Base-by-base conservation (phyloP, 352 stramenopile species). In the Pythium sukuiense region DNA sequence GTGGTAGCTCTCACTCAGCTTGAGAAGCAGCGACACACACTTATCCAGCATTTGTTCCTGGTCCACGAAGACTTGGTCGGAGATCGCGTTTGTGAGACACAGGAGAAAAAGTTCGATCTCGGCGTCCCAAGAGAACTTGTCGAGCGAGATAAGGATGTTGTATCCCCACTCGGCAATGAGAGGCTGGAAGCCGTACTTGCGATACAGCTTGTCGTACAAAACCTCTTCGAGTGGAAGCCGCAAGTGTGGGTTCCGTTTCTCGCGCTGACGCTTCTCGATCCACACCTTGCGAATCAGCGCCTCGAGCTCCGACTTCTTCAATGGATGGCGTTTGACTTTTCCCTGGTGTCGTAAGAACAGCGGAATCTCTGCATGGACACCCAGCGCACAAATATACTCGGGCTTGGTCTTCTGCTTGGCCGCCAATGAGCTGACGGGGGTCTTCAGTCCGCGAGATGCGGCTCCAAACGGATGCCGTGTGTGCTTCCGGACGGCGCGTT, bases 131-230 rank as follows among this genome's bases (percentile, higher is more conserved):
- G 69, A 75, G 50, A 82, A 92, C 45, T 70, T 61, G 53, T 90
- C 83, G 18, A 92, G 74, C 2, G 79, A 81, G 3, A 92, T 39
- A 3, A 94, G 57, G n/a, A 92, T 76, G 65, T 92, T 94, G 70
- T 94, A 94, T n/a, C 85, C 85, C 84, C 84, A 94, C 69, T 94
- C 83, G 3, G 86, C 86, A 35, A 94, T 87, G 24, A 92, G 66
- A 1, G 86, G 82, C 69, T 94, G 83, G 63, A 92, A 92, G 2
- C 83, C 84, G 62, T 89, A 92, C 66, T 91, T 91, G 50, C 81
- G 81, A 55, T 92, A 75, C 50, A 94, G 72, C 50, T 88, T 87
- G 50, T 94, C 85, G 60, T 88, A 92, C 46, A 94, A 29, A 0
- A 89, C 75, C 11, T 92, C 77, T 26, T 94, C 85, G 6, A 92